Percentiles rank a stretch among this genome's conserved stretches.
Evolutionary conservation across 1,284 basidiomycete species (phyloP).

Genomic region (Cutaneotrichosporon cutaneum): DNA sequence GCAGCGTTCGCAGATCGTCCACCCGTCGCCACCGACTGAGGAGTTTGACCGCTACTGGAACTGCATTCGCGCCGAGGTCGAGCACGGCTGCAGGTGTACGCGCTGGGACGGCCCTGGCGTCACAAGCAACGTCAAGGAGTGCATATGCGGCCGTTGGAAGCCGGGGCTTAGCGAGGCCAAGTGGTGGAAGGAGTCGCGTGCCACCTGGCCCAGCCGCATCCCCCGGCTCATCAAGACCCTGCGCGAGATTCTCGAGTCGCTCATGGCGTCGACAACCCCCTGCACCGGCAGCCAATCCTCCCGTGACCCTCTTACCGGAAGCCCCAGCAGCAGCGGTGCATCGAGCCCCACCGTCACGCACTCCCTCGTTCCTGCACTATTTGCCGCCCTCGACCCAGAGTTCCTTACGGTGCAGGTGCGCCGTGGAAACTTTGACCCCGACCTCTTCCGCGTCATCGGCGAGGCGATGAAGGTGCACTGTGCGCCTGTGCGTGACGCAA

Average conservation of each 20-base stretch:
- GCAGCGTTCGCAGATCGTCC: conserved; percentile 29
- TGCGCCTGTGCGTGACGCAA: conserved; percentile 83
- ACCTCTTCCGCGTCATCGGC: conserved; percentile 76
- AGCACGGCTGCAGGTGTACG: conserved; percentile 78
- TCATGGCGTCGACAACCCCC: conserved; percentile 59
- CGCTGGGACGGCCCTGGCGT: conserved; percentile 60
- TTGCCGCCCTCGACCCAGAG: conserved; percentile 56
- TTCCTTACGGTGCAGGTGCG: conserved; percentile 78
- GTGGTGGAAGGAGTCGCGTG: conserved; percentile 40
- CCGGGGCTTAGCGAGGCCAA: conserved; percentile 53
- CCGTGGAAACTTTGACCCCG: conserved; percentile 72
- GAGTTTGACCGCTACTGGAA: conserved; percentile 80
- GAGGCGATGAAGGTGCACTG: conserved; percentile 84
- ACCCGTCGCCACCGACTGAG: conserved; percentile 50
- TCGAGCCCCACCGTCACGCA: conserved; percentile 58
- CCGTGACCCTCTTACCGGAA: neutral
- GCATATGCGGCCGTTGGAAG: conserved; percentile 60
- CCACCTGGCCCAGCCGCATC: conserved; percentile 72
- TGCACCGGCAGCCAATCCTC: conserved; percentile 49
- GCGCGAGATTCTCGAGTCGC: conserved; percentile 74
- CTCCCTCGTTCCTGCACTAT: conserved; percentile 50
- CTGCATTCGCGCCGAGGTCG: conserved; percentile 74
- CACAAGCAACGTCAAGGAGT: conserved; percentile 57
- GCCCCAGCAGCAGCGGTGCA: conserved; percentile 32
- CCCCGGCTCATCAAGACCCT: conserved; percentile 67